Evolutionary conservation across 805 yeast genomes (phyloP), one percentile per base, ranked within the genome.

Genomic region (Schwanniomyces polymorphus): DNA sequence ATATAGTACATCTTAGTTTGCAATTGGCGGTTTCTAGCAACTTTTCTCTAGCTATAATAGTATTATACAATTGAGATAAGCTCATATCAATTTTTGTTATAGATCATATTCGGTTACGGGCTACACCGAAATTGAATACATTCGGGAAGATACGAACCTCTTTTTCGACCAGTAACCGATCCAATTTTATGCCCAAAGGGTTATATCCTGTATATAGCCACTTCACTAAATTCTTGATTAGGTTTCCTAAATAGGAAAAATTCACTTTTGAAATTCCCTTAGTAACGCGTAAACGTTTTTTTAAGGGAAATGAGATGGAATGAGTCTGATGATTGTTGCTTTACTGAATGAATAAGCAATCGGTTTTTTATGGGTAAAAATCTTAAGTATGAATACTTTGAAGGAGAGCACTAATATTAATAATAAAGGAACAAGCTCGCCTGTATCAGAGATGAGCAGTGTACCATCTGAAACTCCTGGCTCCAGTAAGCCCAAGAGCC

Each of bases 401-500:
- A 53, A 55, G 42, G 66, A 63, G 37, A 53, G 44, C 49, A 51
- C 57, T 46, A 56, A 53, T 43, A 46, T 50, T 31, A 42, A 53
- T 28, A 57, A 56, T 51, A 53, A 10, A 50, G 53, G 17, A 50
- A 49, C 41, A 41, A 45, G 31, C 42, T 52, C 45, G 34, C 56
- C 58, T 40, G 57, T 49, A 17, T 34, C 43, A 25, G 41, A 45
- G 7, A 26, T 27, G 28, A 12, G 5, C 27, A 44, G 11, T 26
- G 17, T 16, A 17, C 31, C 38, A 27, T 21, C 43, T n/a, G 33
- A 41, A 12, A 39, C 43, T 10, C 26, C 38, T 29, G 41, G 44
- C 5, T 18, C 52, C 7, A 51, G 51, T 42, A 48, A 45, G 43
- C 60, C 61, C 12, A 70, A 70, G 50, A 65, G 75, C 6, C 67